Base-by-base conservation (phyloP, 176 grass and related monocot genomes). In the Triticum dicoccoides region DNA sequence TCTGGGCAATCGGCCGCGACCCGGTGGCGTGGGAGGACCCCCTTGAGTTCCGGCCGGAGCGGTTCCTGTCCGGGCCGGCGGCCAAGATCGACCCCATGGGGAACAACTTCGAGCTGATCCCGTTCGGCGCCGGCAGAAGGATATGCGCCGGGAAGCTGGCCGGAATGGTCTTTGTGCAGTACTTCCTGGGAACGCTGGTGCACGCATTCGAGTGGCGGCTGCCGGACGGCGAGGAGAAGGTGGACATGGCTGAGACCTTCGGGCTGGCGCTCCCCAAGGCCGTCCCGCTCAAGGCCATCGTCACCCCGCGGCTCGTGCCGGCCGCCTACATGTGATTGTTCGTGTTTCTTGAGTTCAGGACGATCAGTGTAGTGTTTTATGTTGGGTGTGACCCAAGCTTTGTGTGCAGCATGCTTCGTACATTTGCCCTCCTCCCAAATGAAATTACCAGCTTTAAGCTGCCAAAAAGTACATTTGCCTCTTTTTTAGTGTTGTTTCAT, bases 91-190 rank as follows among this genome's bases (percentile, higher is more conserved):
- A 94, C 73, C 92, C 95, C 0, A 64, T 94, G 4, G 95, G 95
- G 1, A 97, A 94, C 72, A 9, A 67, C 84, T 97, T 97, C 80
- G 95, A 97, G 86, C 92, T 97, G 18, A 97, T 97, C 45, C 95
- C 95, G 4, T 94, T 97, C 52, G 95, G 92, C 61, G 95, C 92
- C 7, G 95, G 95, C 4, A 11, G 95, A 11, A 61, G 95, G 86
- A 87, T 97, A 61, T 97, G 95, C 71, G 95, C 92, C 1, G 95
- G 95, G 1, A 97, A 97, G 89, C 81, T 97, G 4, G 92, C 87
- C 0, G 95, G 95, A 3, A 94, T 97, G 95, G 78, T 92, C 17
- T 97, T 97, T 82, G 95, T 97, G 76, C 95, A 97, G 69, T 94
- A 94, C 51, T 83, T 97, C 47, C 23, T 97, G 2, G 95, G 92